Evolutionary conservation across 1,284 basidiomycete genomes (phyloP), one percentile per base, ranked within the genome.

Genomic region (Naganishia liquefaciens): DNA sequence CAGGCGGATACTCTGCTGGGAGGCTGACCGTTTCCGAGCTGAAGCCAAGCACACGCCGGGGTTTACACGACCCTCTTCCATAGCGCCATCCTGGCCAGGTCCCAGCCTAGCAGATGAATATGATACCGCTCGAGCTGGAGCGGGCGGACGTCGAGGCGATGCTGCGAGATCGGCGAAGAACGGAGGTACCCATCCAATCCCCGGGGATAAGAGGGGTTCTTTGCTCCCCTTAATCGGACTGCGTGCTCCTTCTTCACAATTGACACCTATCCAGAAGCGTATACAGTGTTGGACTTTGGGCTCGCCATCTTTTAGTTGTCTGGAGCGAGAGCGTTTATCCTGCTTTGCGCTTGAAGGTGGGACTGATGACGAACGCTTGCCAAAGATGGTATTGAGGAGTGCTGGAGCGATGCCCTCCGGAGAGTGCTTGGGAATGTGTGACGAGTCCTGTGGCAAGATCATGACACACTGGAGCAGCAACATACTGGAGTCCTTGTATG

Each of bases 401-500:
- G 53, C 46, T 19, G 63, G 53, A 25, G 54, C 54, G 7, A 50
- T 40, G 5, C 46, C 47, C 1, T 21, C 46, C 54, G 21, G 15
- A 30, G 15, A 10, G n/a, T 42, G n/a, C 17, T 44, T 62, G 25
- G 52, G 27, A 27, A 61, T 28, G 52, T 54, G 55, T 2, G 62
- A 62, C 49, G 66, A 67, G 47, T 61, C 51, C 17, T 23, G 17
- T 6, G 62, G 54, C 21, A 67, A 57, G 6, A 51, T 27, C 47
- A 64, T 51, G 5, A 67, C 66, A 25, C 66, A 67, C 55, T 67
- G 66, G 4, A 67, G 51, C 9, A 62, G n/a, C 53, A 49, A 47
- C 10, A 46, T 54, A 19, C 46, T 23, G 17, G 54, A 33, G 15
- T 64, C 47, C n/a, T 47, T 21, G 44, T 62, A 40, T 3, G 74